Conservation (phyloP, 352 stramenopile genomes). For the Phytophthora pseudosyringae region DNA sequence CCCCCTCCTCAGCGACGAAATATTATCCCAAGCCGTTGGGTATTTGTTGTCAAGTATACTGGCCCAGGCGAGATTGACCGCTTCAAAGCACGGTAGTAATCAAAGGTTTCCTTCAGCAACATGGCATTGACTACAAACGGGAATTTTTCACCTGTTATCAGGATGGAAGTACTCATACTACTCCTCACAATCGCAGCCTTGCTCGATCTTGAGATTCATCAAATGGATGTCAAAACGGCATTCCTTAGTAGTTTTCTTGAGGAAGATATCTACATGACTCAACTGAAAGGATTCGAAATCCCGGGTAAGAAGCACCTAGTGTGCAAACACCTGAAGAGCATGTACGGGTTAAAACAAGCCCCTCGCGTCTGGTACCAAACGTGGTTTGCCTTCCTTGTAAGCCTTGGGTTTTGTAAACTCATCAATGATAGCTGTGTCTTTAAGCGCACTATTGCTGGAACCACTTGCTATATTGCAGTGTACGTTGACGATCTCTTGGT, state of each 20-base stretch:
- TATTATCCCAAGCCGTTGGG: no score
- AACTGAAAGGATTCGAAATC: constrained; percentile 8
- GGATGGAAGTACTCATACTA: constrained; percentile 5
- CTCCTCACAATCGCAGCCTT: constrained; percentile 1
- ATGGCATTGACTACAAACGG: constrained; percentile 11
- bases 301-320: constrained; percentile 19
- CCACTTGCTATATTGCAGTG: constrained; percentile 1
- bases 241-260: no score
- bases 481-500: constrained; percentile 12
- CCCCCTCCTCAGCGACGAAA: not conserved
- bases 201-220: constrained; percentile 28
- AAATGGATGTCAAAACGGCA: constrained; percentile 37
- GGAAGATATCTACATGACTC: no score
- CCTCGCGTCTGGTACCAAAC: constrained; percentile 24
- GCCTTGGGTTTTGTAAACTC: not conserved
- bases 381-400: not conserved
- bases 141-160: not conserved
- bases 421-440: constrained; percentile 7
- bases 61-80: no score
- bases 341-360: constrained; percentile 28
- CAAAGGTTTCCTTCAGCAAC: constrained; percentile 5
- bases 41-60: no score
- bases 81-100: not conserved
- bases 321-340: not conserved
- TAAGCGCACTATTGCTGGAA: not conserved